Base-by-base conservation (phyloP, 1,284 basidiomycete species). In the Moesziomyces parantarcticus region DNA sequence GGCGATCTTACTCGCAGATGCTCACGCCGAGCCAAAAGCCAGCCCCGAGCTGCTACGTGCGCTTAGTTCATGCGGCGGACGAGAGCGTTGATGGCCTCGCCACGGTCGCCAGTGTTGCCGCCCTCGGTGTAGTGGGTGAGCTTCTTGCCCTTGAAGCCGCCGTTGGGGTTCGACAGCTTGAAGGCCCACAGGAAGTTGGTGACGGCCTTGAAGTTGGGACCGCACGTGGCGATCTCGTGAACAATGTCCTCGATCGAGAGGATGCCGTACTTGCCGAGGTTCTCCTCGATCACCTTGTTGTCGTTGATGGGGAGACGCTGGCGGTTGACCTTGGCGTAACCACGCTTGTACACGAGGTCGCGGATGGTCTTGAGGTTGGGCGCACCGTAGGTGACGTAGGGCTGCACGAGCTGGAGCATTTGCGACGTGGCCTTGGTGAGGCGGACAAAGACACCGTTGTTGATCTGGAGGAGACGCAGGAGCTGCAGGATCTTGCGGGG, bases 401-500 rank as follows among this genome's bases (percentile, higher is more conserved):
- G 96, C 87, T 96, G 93, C 78, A 99, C 90, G 60, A 98, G 89
- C 85, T 94, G 92, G 82, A 99, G 91, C 97, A 98, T 98, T 86
- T 98, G 93, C 82, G 92, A 90, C 58, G 95, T 98, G 41, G 97
- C 95, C 87, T 90, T 94, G 84, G 94, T 99, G 67, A 94, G 93
- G 86, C 95, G 95, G 85, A 99, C 90, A 84, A 99, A 99, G 66
- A 99, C 92, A 87, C 96, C 97, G 85, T 97, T 98, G 91, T 99
- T 99, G 89, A 99, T 99, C 86, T 99, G 97, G 78, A 97, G 90
- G 71, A 99, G 90, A 83, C 96, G 94, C 84, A 99, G 92, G 75
- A 99, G 91, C 86, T 99, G 96, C 84, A 99, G 87, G 85, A 99
- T 97, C 89, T 99, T 99, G 86, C 94, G 92, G 82, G 96, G 97